phyloP scores from a whole-genome alignment of 345 rosid genomes.

The Mangifera indica region DNA sequence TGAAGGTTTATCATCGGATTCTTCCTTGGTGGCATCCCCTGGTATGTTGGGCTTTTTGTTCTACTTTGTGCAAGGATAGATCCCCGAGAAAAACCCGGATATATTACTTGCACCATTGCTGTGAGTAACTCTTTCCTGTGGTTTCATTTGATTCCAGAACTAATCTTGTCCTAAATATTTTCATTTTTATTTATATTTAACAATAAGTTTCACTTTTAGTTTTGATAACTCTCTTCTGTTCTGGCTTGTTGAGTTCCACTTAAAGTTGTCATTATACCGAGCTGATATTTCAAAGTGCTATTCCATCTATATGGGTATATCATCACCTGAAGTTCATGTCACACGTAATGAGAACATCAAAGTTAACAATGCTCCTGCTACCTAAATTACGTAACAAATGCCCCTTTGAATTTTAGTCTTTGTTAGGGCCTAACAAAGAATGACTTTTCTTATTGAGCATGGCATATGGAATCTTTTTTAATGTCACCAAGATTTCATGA shows the following conservation, averaged over 20 bases:
- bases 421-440: no score
- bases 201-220: not conserved
- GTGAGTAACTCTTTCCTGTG: constrained; percentile 42
- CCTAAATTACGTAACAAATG: not conserved
- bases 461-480: no score
- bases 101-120: constrained; percentile 79
- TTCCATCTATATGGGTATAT: not conserved
- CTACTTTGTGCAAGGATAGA: constrained; percentile 68
- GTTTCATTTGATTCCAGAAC: not conserved
- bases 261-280: not conserved
- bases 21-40: constrained; percentile 82
- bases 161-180: not conserved
- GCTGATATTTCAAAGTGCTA: not conserved
- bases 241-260: not conserved
- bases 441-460: no score
- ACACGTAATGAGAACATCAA: not conserved
- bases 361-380: not conserved
- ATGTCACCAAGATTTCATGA: no score
- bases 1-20: constrained; percentile 82
- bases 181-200: not conserved
- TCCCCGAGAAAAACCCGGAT: constrained; percentile 87
- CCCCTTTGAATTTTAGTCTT: not conserved
- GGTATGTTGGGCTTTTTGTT: constrained; percentile 71
- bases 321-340: not conserved
- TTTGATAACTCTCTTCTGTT: not conserved